Base-by-base conservation (phyloP, 306 rosid genomes). In the Fragaria nilgerrensis region DNA sequence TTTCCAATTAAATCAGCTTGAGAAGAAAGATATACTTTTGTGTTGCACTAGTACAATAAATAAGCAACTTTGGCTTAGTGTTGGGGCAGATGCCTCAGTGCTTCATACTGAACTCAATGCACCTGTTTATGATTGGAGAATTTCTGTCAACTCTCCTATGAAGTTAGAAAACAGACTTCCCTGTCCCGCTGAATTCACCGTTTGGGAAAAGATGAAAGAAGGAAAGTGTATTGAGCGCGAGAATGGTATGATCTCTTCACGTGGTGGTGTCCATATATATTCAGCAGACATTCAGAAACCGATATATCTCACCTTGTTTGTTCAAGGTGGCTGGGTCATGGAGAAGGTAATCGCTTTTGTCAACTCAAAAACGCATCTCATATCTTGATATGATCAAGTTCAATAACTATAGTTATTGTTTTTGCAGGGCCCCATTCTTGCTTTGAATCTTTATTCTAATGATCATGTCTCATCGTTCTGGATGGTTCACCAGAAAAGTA, bases 111-210 rank as follows among this genome's bases (percentile, higher is more conserved):
- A 92, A 81, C 81, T 92, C 72, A 95, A 95, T 82, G 79, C 85
- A 62, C 99, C 99, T 77, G 93, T 95, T 67, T 95, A 92, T 84
- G 99, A 95, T 85, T 92, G 99, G 99, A 87, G 80, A 90, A 87
- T 95, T 75, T 89, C 97, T 76, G 75, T 95, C 50, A 85, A 85
- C 83, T 83, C 99, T 80, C 97, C 99, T 22, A 19, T 95, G 84
- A 92, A 92, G 87, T 82, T 95, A 84, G 99, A 95, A 84, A 95
- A 89, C 53, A 87, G 97, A 65, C 93, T 95, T 85, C 97, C 99
- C 56, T 90, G 97, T 78, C 92, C 96, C 9, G 99, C 94, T 75
- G 87, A 89, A 71, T 90, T 90, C 84, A 89, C 89, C 45, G 74
- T 95, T 70, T 88, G 84, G 86, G 96, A 95, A 77, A 92, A 85